These are phyloP conservation scores for Plasmodium fragile DNA, from an alignment of 169 alveolate genomes.

Conservation along the genomic window DNA sequence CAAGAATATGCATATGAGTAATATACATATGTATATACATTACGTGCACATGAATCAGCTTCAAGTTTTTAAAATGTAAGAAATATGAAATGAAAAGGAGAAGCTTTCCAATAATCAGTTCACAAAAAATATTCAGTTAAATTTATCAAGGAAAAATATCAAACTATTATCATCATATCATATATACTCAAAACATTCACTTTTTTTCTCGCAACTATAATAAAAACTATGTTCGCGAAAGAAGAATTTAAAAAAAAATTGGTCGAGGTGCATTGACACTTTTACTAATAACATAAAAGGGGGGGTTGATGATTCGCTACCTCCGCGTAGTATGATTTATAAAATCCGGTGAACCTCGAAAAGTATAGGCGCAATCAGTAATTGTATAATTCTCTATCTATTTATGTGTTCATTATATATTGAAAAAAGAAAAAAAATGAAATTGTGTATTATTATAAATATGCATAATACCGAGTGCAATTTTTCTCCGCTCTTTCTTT, in stretches of 20 bases:
- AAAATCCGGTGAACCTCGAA: background rate
- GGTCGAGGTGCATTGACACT: background rate
- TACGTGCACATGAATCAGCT: background rate
- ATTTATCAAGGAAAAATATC: background rate
- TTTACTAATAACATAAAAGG: background rate
- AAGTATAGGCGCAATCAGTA: background rate
- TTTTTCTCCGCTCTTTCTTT: background rate
- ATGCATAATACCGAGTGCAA: background rate
- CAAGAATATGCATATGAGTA: background rate
- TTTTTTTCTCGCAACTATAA: background rate
- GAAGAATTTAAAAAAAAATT: background rate
- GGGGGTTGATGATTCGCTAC: background rate
- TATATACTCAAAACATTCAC: background rate
- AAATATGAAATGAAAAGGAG: background rate
- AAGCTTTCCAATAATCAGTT: background rate
- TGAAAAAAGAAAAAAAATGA: background rate
- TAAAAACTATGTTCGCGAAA: background rate
- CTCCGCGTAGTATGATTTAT: background rate
- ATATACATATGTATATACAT: background rate
- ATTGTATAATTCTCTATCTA: background rate
- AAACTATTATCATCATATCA: background rate
- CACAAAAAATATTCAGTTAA: background rate
- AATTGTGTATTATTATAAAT: background rate
- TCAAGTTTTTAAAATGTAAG: background rate
- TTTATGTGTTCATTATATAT: background rate